Base-by-base conservation (phyloP, 345 rosid species). In the Populus euphratica region DNA sequence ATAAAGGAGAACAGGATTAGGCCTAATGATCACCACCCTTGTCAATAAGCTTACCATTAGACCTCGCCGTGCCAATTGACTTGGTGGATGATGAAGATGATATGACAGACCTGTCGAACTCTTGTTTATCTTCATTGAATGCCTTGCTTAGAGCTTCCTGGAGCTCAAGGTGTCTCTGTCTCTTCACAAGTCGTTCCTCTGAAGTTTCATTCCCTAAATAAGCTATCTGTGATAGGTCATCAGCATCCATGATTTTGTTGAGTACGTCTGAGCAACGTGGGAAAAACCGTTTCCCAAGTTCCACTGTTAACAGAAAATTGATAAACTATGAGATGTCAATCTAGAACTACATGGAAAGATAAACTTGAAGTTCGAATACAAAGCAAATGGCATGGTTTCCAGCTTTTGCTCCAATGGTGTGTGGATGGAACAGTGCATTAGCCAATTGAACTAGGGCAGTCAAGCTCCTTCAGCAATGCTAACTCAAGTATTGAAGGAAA, bases 221-320 rank as follows among this genome's bases (percentile, higher is more conserved):
- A 8, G 91, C 91, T 2, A 94, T 85, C 80, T 89, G 86, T 4
- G 88, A 81, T 20, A 89, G 76, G 78, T 91, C 95, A 6, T 87
- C 91, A 0, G 86, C 88, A 23, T 91, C 95, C 90, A 94, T 93
- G 76, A 94, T 91, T 82, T 86, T 88, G 85, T 90, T 88, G 2
- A 94, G 86, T 41, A 89, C 89, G 5, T 79, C 85, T 0, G 94
- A 94, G 81, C 97, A 94, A 5, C 91, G 89, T 36, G 92, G 97
- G 79, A 93, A 93, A 73, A 87, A 94, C 41, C 88, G 85, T 78
- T 88, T 89, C 41, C 95, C 98, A 0, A 94, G 90, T 73, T 88
- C 91, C 81, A 91, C 97, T 94, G 85, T 77, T 70, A 66, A 41
- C 12, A 75, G 17, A 81, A 47, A 12, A 76, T n/a, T 36, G 16